phyloP scores from a whole-genome alignment of 2,329 filamentous ascomycete species.

The Alternaria incomplexa region DNA sequence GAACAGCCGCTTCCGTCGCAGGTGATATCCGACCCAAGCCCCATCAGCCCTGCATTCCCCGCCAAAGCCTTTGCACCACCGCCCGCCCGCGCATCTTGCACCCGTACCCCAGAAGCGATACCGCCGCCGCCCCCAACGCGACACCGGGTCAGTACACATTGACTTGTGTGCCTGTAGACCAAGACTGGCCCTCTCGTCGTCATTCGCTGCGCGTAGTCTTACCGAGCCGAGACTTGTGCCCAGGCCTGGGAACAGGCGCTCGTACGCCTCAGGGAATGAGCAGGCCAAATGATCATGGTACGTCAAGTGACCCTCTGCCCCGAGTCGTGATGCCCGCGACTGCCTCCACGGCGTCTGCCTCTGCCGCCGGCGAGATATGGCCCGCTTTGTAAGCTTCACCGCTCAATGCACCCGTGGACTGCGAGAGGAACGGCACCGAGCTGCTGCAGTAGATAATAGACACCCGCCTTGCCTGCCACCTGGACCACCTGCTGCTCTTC shows the following conservation, averaged over 20 bases:
- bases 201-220: constrained; percentile 13
- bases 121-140: constrained; percentile 7
- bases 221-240: constrained; percentile 21
- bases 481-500: not conserved
- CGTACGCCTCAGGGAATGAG: constrained; percentile 46
- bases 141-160: constrained; percentile 9
- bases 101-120: constrained; percentile 9
- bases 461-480: not conserved
- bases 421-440: not conserved
- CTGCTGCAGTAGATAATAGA: constrained; percentile 1
- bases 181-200: constrained; percentile 6
- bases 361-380: not conserved
- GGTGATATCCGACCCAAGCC: constrained; percentile 15
- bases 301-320: constrained; percentile 22
- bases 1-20: constrained; percentile 10
- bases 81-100: constrained; percentile 13
- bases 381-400: constrained; percentile 6
- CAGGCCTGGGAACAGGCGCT: constrained; percentile 35
- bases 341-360: not conserved
- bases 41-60: constrained; percentile 12
- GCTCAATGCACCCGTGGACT: not conserved
- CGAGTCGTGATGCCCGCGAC: not conserved
- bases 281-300: constrained; percentile 50
- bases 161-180: constrained; percentile 11
- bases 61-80: constrained; percentile 21